Conservation (phyloP, 805 yeast species). For the Yamadazyma akitaensis region DNA sequence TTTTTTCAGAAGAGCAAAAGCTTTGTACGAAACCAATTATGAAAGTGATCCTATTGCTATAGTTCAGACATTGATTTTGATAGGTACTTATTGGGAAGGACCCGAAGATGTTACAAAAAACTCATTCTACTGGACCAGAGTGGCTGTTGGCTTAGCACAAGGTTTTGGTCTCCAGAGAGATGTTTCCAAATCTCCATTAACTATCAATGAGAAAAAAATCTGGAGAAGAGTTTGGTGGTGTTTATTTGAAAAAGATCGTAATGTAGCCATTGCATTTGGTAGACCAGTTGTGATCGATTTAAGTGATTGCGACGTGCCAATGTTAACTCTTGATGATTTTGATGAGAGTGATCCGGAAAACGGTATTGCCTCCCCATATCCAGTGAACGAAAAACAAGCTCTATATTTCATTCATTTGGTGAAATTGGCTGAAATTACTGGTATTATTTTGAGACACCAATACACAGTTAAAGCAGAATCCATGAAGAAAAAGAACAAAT, state of each 20-base stretch:
- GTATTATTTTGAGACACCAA: conserved; percentile 65
- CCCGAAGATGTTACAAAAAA: conserved; percentile 67
- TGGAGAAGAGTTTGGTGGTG: conserved; percentile 79
- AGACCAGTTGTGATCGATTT: conserved; percentile 66
- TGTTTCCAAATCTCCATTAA: conserved; percentile 39
- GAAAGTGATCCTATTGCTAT: conserved; percentile 63
- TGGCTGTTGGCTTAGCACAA: conserved; percentile 68
- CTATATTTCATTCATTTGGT: conserved; percentile 60
- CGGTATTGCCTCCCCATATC: conserved; percentile 38
- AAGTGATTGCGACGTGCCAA: conserved; percentile 74
- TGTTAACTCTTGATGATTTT: conserved; percentile 65
- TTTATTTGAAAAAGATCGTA: conserved; percentile 65
- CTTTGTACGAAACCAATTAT: conserved; percentile 64
- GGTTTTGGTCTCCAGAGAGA: conserved; percentile 73
- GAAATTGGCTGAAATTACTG: conserved; percentile 67
- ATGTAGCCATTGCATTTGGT: conserved; percentile 69
- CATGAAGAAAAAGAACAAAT: conserved; percentile 41
- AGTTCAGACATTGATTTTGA: conserved; percentile 57
- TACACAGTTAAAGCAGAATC: conserved; percentile 66
- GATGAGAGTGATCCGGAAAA: conserved; percentile 42
- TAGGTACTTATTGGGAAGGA: conserved; percentile 73
- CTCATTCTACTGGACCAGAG: conserved; percentile 65
- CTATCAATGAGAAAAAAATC: conserved; percentile 41
- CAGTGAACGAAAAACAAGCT: conserved; percentile 47
- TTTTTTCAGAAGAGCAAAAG: conserved; percentile 69